These are phyloP conservation scores for Panicum hallii DNA, from an alignment of 202 grass and related monocot species.

Conservation along the genomic window DNA sequence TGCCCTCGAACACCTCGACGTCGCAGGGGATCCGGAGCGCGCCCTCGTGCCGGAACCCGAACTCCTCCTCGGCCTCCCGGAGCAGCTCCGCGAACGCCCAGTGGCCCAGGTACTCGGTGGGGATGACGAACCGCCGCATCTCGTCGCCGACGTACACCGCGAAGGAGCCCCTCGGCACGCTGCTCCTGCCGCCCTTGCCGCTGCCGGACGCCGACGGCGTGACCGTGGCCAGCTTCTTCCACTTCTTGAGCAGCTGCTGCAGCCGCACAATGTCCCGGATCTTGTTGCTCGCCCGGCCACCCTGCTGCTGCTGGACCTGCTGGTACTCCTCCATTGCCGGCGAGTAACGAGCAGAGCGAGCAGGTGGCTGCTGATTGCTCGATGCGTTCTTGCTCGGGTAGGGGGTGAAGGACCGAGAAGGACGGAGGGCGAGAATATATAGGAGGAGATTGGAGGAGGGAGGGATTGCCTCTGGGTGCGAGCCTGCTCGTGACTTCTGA, in stretches of 20 bases:
- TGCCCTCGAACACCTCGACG: constrained; percentile 60
- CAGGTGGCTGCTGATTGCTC: not conserved
- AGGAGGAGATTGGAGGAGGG: not conserved
- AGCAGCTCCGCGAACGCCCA: constrained; percentile 77
- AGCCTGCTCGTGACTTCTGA: constrained; percentile 43
- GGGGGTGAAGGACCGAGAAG: constrained; percentile 9
- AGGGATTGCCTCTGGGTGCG: constrained; percentile 20
- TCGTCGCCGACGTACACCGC: constrained; percentile 83
- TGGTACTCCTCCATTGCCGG: constrained; percentile 51
- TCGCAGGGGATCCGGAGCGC: constrained; percentile 83
- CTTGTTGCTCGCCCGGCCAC: constrained; percentile 71
- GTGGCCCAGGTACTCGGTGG: constrained; percentile 78
- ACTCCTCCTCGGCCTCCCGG: constrained; percentile 87
- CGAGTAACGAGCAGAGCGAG: no score
- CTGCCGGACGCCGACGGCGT: constrained; percentile 34
- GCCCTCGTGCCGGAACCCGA: constrained; percentile 80
- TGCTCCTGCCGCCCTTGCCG: constrained; percentile 22
- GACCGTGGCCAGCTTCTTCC: constrained; percentile 69
- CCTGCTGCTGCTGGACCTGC: constrained; percentile 9
- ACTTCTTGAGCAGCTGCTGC: constrained; percentile 84
- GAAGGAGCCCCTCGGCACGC: constrained; percentile 72
- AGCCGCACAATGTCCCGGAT: constrained; percentile 76
- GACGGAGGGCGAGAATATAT: constrained; percentile 47
- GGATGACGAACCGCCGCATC: constrained; percentile 87
- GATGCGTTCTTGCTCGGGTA: constrained; percentile 19